Base-by-base conservation (phyloP, 1,139 yeast species). In the Blastobotrys ciferrii region DNA sequence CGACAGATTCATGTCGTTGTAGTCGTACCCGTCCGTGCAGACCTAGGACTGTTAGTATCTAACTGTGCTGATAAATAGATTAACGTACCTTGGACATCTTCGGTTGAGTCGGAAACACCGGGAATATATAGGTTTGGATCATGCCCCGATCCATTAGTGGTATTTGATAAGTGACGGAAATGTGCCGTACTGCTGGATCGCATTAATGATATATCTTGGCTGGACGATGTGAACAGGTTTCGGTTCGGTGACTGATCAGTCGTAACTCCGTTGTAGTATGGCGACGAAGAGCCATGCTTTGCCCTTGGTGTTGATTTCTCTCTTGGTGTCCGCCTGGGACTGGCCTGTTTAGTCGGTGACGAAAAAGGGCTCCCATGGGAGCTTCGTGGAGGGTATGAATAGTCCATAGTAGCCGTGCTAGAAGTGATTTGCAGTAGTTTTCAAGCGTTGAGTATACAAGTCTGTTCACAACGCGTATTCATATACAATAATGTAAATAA, bases 21-120 rank as follows among this genome's bases (percentile, higher is more conserved):
- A 69, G 57, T 19, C 68, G 58, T 36, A 66, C 56, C 19, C 73
- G 63, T 3, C 70, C 70, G 20, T 63, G 68, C 46, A 68, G 35
- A 11, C 65, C 57, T 53, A 38, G 13, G 17, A 33, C 4, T 14
- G 14, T 33, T 33, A 32, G 15, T 14, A 19, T 23, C 15, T 12
- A 47, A 42, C 9, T 48, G 37, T 28, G 47, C 14, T 5, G 53
- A 18, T 31, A 2, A 20, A 11, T 41, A 32, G 52, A 20, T 66
- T 9, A 6, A 18, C 50, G 19, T 35, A 32, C 52, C 73, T 2
- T 67, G 56, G 15, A 69, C 70, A 44, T 69, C 72, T 41, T 68
- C 72, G 2, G 59, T 58, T 19, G 62, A 59, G 25, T 61, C 63
- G 0, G 69, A 60, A 2, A 67, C 63, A 1, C 67, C 70, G 6